phyloP scores from a whole-genome alignment of 1,139 yeast species.

The Cylindricascospora bacillispora region DNA sequence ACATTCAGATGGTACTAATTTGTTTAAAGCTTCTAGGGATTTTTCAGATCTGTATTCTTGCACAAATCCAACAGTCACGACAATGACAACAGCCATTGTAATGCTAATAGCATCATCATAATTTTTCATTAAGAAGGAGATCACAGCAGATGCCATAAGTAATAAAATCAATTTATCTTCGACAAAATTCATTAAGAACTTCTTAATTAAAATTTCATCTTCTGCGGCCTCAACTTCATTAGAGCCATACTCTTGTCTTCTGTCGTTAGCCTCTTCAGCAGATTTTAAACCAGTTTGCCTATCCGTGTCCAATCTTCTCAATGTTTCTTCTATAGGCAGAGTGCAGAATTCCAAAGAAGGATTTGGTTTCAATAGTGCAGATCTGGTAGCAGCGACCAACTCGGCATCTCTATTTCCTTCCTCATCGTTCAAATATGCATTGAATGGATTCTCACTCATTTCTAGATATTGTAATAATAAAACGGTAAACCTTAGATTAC shows the following conservation, averaged over 20 bases:
- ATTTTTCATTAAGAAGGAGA: constrained; percentile 84
- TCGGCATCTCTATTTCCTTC: constrained; percentile 4
- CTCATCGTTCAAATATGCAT: constrained; percentile 11
- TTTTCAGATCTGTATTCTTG: constrained; percentile 94
- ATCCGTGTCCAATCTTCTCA: constrained; percentile 50
- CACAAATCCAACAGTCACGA: constrained; percentile 89
- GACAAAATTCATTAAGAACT: constrained; percentile 67
- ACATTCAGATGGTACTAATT: constrained; percentile 88
- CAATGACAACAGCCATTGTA: constrained; percentile 76
- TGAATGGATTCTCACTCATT: constrained; percentile 25
- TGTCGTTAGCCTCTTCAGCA: constrained; percentile 53
- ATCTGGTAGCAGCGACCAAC: constrained; percentile 9
- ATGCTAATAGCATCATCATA: constrained; percentile 86
- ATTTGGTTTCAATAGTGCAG: constrained; percentile 20
- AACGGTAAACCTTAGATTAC: too few species aligned
- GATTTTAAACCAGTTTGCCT: constrained; percentile 44
- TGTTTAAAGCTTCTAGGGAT: constrained; percentile 79
- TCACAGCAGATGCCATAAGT: constrained; percentile 74
- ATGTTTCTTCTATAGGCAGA: constrained; percentile 48
- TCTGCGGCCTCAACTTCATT: constrained; percentile 20
- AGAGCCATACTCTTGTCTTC: constrained; percentile 62
- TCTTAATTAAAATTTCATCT: constrained; percentile 38
- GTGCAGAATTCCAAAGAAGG: constrained; percentile 37
- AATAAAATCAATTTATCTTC: constrained; percentile 82
- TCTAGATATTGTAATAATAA: too few species aligned